Evolutionary conservation across 352 stramenopile species (phyloP), one percentile per base, ranked within the genome.

Genomic region (Phytophthora sojae): DNA sequence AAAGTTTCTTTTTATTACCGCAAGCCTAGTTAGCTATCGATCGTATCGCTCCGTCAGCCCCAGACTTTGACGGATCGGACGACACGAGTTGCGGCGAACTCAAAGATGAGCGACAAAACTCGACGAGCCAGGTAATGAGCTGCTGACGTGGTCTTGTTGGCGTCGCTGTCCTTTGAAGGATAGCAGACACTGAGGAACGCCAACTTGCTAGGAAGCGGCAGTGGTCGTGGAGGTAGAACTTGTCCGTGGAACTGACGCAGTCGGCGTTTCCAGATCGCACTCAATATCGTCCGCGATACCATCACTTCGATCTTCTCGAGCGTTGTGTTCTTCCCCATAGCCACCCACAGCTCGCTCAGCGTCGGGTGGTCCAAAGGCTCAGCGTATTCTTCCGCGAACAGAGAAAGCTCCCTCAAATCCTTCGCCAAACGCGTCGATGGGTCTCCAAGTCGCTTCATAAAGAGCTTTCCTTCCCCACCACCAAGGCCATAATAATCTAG

Each of bases 391-490:
- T 67, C 64, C 1, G 64, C 29, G 6, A 53, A 25, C 25, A 72
- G 47, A 37, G 50, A 54, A 9, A 72, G 55, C 50, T 67, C 37
- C 30, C 29, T 15, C 17, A 72, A 19, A 26, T 67, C 37, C 42
- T 58, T 72, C 4, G 57, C 57, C 15, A 72, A 9, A 26, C 57
- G 57, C 11, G 57, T 62, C 6, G 64, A 53, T 6, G 50, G 29
- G 45, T 72, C 64, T 57, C 57, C 49, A n/a, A 72, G 57, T 39
- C 30, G 37, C 29, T 67, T 72, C 52, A 65, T 65, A 14, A 72
- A 71, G 17, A 57, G 2, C 21, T 58, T 61, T 0, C 64, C 57
- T 35, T 72, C 52, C 1, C 57, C 42, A 19, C 55, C 39, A 26
- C 57, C 64, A 25, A 72, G 67, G 12, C 39, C 51, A 51, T 67